Conservation (phyloP, 257 asterid genomes). For the Solanum medicagineum region DNA sequence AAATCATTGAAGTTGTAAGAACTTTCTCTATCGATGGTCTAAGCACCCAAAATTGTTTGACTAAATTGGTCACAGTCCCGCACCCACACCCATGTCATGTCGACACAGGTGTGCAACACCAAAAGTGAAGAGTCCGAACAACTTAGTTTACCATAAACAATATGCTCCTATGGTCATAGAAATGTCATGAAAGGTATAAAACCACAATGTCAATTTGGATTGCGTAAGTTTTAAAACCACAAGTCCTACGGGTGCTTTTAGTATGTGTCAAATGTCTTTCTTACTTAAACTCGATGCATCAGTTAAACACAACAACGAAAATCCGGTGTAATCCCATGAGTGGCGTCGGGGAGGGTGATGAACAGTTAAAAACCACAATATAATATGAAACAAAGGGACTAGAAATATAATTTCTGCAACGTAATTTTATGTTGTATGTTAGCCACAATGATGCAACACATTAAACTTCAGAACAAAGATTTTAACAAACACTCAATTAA, state of each 20-base stretch:
- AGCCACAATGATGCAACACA: background rate
- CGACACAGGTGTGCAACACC: no score
- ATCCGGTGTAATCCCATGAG: background rate
- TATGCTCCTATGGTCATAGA: background rate
- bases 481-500: background rate
- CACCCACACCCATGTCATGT: no score
- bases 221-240: background rate
- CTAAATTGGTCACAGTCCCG: no score
- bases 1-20: no score
- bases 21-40: no score
- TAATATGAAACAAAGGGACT: background rate
- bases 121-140: background rate
- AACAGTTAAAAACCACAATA: background rate
- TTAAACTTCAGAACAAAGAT: background rate
- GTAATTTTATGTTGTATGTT: background rate
- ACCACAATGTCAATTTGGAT: background rate
- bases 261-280: background rate
- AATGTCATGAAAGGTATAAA: background rate
- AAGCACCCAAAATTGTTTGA: no score
- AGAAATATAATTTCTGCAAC: background rate
- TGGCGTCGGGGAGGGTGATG: background rate
- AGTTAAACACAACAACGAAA: background rate
- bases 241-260: background rate
- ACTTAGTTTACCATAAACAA: background rate
- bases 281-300: background rate